These are phyloP conservation scores for Gnomoniopsis smithogilvyi DNA, from an alignment of 2,329 filamentous ascomycete genomes.

Conservation along the genomic window DNA sequence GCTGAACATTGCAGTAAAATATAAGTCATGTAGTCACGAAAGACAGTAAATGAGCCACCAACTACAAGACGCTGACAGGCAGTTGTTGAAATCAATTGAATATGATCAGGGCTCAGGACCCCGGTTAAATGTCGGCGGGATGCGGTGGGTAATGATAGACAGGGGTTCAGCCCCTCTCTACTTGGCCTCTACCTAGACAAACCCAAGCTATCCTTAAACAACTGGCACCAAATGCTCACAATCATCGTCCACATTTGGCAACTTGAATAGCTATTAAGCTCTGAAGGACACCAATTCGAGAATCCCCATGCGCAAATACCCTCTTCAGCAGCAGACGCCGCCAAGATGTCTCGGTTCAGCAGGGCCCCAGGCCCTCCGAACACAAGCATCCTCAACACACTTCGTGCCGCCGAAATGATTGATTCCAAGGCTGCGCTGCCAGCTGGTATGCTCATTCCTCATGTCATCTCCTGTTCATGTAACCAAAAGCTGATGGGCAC, in stretches of 20 bases:
- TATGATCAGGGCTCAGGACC: no score
- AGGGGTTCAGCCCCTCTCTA: neutral
- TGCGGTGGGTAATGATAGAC: neutral
- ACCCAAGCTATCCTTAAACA: neutral
- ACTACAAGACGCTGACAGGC: no score
- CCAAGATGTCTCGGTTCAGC: slow-evolving; percentile 41
- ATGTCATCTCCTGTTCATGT: neutral
- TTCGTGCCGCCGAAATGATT: slow-evolving; percentile 78
- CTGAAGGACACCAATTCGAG: neutral
- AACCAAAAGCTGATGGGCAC: neutral
- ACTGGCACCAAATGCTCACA: neutral
- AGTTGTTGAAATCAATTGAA: no score
- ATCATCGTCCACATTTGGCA: neutral
- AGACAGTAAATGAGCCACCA: no score
- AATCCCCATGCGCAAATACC: neutral
- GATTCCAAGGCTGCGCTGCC: slow-evolving; percentile 76
- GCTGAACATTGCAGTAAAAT: no score
- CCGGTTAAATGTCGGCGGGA: no score
- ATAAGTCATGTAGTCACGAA: no score
- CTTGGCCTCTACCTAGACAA: neutral
- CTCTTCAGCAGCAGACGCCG: neutral
- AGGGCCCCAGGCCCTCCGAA: slow-evolving; percentile 33
- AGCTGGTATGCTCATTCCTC: slow-evolving; percentile 56
- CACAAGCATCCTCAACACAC: slow-evolving; percentile 66
- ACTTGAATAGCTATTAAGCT: neutral